A percentile compares a stretch with the other conserved stretches of the same genome.
Conservation (phyloP, 495 filamentous ascomycete genomes). For the Aspergillus mulundensis region DNA sequence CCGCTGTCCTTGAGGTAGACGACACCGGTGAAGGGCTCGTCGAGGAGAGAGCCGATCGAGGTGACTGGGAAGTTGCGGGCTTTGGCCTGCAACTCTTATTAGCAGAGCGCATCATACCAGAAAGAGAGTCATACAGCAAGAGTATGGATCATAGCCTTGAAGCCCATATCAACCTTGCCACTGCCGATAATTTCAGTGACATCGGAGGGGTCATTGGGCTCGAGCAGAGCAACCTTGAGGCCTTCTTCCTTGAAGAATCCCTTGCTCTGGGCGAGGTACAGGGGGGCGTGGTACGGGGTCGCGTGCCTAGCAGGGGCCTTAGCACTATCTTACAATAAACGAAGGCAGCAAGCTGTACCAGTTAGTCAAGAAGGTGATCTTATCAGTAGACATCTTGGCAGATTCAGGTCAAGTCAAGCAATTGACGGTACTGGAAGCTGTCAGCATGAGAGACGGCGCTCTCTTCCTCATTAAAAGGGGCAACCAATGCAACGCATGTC, state of each 20-base stretch:
- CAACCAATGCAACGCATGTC: slow-evolving; percentile 64
- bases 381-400: slow-evolving; percentile 64
- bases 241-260: slow-evolving; percentile 68
- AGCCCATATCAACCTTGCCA: slow-evolving; percentile 66
- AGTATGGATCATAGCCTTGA: slow-evolving; percentile 75
- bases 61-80: slow-evolving; percentile 65
- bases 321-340: slow-evolving; percentile 20
- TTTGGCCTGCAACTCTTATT: slow-evolving; percentile 48
- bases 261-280: slow-evolving; percentile 66
- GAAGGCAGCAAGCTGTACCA: slow-evolving; percentile 42
- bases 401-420: slow-evolving; percentile 27
- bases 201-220: slow-evolving; percentile 68
- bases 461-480: slow-evolving; percentile 25
- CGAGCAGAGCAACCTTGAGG: slow-evolving; percentile 65
- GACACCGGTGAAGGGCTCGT: slow-evolving; percentile 70
- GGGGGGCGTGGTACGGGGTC: slow-evolving; percentile 68
- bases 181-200: slow-evolving; percentile 71
- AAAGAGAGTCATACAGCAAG: slow-evolving; percentile 46
- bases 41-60: slow-evolving; percentile 64
- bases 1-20: slow-evolving; percentile 66
- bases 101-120: neutral
- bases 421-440: slow-evolving; percentile 10
- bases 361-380: slow-evolving; percentile 72
- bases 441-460: slow-evolving; percentile 20
- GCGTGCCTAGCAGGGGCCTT: slow-evolving; percentile 52